A percentile compares a stretch with the other conserved stretches of the same genome.
These are phyloP conservation scores for Arctostaphylos glauca DNA, from an alignment of 148 eudicot genomes.

Conservation along the genomic window DNA sequence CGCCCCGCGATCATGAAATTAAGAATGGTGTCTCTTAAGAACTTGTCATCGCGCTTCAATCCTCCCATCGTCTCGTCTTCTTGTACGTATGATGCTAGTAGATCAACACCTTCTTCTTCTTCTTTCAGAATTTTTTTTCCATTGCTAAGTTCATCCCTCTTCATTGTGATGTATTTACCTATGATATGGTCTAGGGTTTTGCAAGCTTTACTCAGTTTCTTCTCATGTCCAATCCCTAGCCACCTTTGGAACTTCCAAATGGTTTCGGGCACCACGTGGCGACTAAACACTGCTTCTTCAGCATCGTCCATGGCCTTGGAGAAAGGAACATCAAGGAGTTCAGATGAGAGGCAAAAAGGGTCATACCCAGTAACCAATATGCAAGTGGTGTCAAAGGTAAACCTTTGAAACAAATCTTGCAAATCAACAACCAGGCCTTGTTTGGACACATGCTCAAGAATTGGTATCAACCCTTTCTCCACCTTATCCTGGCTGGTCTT, in stretches of 20 bases:
- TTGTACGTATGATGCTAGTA: conserved; percentile 36
- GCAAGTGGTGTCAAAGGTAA: conserved; percentile 54
- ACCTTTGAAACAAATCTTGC: conserved; percentile 57
- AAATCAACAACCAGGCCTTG: conserved; percentile 39
- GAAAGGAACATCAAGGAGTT: conserved; percentile 35
- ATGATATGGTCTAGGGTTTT: conserved; percentile 37
- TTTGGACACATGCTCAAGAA: conserved; percentile 34
- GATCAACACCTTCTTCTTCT: conserved; percentile 24
- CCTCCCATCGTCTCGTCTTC: conserved; percentile 19
- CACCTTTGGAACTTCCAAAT: conserved; percentile 57
- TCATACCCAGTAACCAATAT: conserved; percentile 44
- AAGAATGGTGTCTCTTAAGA: conserved; percentile 48
- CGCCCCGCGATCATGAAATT: conserved; percentile 59
- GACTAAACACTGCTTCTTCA: conserved; percentile 37
- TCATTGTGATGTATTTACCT: conserved; percentile 25
- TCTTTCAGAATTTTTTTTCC: not conserved
- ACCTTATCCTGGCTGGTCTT: conserved; percentile 32
- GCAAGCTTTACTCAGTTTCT: conserved; percentile 35
- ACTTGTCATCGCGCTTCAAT: conserved; percentile 30
- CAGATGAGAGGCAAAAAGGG: conserved; percentile 36
- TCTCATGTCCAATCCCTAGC: conserved; percentile 48
- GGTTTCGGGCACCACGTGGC: conserved; percentile 41
- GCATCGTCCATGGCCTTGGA: conserved; percentile 53
- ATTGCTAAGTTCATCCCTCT: conserved; percentile 21
- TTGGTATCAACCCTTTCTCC: conserved; percentile 33